Evolutionary conservation across 768 basidiomycete species (phyloP).

Genomic region (Pleurotus sapidus): DNA sequence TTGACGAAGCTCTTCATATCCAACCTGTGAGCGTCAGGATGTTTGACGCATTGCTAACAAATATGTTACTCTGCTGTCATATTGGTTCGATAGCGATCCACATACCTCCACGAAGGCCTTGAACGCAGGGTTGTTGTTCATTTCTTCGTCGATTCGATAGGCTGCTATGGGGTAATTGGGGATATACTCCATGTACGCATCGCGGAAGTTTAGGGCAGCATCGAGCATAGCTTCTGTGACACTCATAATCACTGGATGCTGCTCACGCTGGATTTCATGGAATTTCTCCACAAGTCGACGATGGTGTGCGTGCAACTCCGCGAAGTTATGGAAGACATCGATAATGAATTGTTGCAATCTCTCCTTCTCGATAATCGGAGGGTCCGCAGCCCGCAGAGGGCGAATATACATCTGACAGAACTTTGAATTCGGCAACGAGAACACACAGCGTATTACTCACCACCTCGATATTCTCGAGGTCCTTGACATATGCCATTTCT

Average conservation of each 20-base stretch:
- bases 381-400: slow-evolving; percentile 68
- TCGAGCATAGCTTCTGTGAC: slow-evolving; percentile 85
- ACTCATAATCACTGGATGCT: slow-evolving; percentile 75
- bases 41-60: slow-evolving; percentile 46
- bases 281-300: slow-evolving; percentile 74
- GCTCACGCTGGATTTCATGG: slow-evolving; percentile 84
- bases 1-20: slow-evolving; percentile 95
- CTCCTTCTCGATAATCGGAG: slow-evolving; percentile 74
- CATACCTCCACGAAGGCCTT: slow-evolving; percentile 78
- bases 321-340: slow-evolving; percentile 89
- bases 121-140: slow-evolving; percentile 78
- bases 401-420: slow-evolving; percentile 71
- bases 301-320: slow-evolving; percentile 73
- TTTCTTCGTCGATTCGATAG: slow-evolving; percentile 85
- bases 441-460: slow-evolving; percentile 38
- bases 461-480: slow-evolving; percentile 80
- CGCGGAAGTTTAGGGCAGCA: slow-evolving; percentile 89
- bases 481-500: slow-evolving; percentile 93
- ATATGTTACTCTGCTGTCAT: slow-evolving; percentile 17
- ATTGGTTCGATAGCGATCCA: slow-evolving; percentile 2
- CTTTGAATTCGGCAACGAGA: neutral
- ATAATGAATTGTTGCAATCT: slow-evolving; percentile 73
- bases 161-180: slow-evolving; percentile 93
- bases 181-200: slow-evolving; percentile 91
- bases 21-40: slow-evolving; percentile 74